These are phyloP conservation scores for Paracoccidioides brasiliensis DNA, from an alignment of 2,329 filamentous ascomycete genomes.

Conservation along the genomic window DNA sequence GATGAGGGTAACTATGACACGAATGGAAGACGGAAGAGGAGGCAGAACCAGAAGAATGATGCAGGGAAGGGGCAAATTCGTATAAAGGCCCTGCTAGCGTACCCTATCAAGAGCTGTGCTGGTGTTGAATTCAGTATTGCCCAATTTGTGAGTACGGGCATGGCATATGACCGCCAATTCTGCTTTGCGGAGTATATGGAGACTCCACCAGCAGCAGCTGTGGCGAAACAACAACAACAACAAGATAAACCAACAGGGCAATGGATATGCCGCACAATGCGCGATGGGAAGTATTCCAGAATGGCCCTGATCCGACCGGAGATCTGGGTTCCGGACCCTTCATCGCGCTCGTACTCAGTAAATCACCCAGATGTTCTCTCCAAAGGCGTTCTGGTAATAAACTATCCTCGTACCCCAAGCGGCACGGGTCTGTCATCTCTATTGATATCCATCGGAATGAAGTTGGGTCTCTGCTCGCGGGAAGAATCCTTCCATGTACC, in stretches of 20 bases:
- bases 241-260: conserved; percentile 20
- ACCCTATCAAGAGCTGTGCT: conserved; percentile 71
- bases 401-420: conserved; percentile 26
- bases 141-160: conserved; percentile 53
- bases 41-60: conserved; percentile 17
- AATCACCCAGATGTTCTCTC: conserved; percentile 37
- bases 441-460: conserved; percentile 18
- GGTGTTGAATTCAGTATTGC: conserved; percentile 59
- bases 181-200: conserved; percentile 55
- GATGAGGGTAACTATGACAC: conserved; percentile 45
- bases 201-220: neutral
- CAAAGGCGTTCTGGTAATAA: conserved; percentile 41
- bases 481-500: conserved; percentile 41
- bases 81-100: conserved; percentile 61
- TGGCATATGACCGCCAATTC: conserved; percentile 72
- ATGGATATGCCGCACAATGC: conserved; percentile 32
- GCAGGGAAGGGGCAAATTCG: conserved; percentile 29
- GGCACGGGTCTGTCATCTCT: conserved; percentile 8
- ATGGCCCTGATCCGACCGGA: conserved; percentile 56
- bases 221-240: conserved; percentile 14
- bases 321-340: conserved; percentile 45
- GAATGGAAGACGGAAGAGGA: conserved; percentile 22
- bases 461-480: conserved; percentile 17
- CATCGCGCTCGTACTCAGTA: conserved; percentile 29
- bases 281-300: conserved; percentile 39